Percentiles rank a stretch among this genome's conserved stretches.
These are phyloP conservation scores for Ehretia macrophylla DNA, from an alignment of 257 asterid species.

Conservation along the genomic window DNA sequence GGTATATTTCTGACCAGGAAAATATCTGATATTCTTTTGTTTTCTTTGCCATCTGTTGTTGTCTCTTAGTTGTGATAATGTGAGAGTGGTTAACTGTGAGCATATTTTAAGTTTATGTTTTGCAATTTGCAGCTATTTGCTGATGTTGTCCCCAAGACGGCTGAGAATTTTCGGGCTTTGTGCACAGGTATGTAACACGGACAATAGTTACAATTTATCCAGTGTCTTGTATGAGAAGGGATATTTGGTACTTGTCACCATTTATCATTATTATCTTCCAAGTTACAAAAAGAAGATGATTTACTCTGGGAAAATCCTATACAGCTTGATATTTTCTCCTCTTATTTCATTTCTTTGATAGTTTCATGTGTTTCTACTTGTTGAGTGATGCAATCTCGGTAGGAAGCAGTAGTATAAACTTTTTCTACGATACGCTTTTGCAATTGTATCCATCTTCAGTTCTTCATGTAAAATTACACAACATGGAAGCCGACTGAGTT, in stretches of 20 bases:
- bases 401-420: too few relatives aligned
- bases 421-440: too few relatives aligned
- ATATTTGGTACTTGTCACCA: not conserved
- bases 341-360: too few relatives aligned
- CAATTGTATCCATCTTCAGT: too few relatives aligned
- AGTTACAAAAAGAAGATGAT: too few relatives aligned
- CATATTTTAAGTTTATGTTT: constrained; percentile 5
- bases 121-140: constrained; percentile 73
- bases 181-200: constrained; percentile 67
- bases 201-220: not conserved
- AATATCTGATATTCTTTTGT: constrained; percentile 7
- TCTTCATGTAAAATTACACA: too few relatives aligned
- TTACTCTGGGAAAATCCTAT: too few relatives aligned
- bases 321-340: too few relatives aligned
- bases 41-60: not conserved
- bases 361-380: too few relatives aligned
- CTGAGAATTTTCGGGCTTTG: constrained; percentile 93
- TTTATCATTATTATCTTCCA: too few relatives aligned
- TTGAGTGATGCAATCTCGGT: too few relatives aligned
- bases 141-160: constrained; percentile 88
- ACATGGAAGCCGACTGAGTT: too few relatives aligned
- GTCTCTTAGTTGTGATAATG: not conserved
- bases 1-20: constrained; percentile 34
- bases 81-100: not conserved
- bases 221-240: not conserved